Percentiles rank a stretch among this genome's conserved stretches.
phyloP scores from a whole-genome alignment of 352 stramenopile species.

The Achlya hypogyna region DNA sequence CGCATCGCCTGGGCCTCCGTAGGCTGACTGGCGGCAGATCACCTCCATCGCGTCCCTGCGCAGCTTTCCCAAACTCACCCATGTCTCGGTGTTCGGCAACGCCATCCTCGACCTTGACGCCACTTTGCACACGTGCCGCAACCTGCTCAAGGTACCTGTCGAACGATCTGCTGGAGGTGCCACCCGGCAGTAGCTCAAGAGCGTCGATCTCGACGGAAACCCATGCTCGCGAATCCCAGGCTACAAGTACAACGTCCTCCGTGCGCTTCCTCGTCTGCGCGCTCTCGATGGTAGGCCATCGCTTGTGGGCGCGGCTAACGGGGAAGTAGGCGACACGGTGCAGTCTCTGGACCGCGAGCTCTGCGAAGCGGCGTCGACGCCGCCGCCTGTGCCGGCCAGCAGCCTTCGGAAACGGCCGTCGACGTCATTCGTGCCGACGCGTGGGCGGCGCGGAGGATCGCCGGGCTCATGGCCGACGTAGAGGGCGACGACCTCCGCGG shows the following conservation, averaged over 20 bases:
- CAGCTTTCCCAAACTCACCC: conserved; percentile 40
- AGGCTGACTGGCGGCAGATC: conserved; percentile 31
- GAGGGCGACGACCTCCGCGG: conserved; percentile 25
- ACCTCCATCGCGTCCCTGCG: conserved; percentile 38
- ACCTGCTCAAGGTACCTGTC: conserved; percentile 34
- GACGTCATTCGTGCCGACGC: neutral
- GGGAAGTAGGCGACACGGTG: neutral
- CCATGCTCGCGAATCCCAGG: conserved; percentile 48
- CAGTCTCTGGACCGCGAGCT: conserved; percentile 15
- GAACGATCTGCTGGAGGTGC: neutral
- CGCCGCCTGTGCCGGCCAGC: neutral
- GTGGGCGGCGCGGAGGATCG: too few relatives aligned
- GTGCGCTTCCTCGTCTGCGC: conserved; percentile 49
- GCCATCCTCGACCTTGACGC: conserved; percentile 35
- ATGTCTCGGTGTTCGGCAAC: conserved; percentile 56
- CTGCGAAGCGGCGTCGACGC: neutral
- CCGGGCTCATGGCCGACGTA: neutral
- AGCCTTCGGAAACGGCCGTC: neutral
- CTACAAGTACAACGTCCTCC: conserved; percentile 70
- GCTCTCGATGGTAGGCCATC: conserved; percentile 38
- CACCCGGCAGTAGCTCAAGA: conserved; percentile 33
- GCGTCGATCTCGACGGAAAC: conserved; percentile 64
- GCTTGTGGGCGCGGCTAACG: neutral
- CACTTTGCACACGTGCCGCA: conserved; percentile 39
- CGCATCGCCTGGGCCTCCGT: neutral